Evolutionary conservation across 2,329 filamentous ascomycete species (phyloP).

Genomic region (Ophiostoma himal-ulmi): DNA sequence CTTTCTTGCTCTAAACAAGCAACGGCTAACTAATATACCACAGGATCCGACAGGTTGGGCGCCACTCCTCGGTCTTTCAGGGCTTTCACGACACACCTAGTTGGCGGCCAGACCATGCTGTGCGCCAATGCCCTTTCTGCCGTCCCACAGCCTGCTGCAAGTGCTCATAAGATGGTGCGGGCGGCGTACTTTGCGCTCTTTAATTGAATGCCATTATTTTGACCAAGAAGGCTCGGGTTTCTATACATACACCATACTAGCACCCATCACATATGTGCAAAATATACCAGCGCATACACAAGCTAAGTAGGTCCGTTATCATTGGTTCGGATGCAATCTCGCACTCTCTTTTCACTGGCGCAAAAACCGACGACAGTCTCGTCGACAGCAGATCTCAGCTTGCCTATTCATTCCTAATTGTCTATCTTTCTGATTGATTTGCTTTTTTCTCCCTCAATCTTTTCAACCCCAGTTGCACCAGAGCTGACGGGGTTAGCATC

Average conservation of each 20-base stretch:
- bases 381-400: background rate
- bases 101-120: background rate
- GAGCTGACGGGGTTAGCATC: background rate
- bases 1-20: slow-evolving; percentile 25
- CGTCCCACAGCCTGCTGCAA: slow-evolving; percentile 19
- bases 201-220: background rate
- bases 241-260: background rate
- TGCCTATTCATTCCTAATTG: background rate
- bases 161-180: background rate
- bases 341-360: background rate
- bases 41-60: slow-evolving; percentile 24
- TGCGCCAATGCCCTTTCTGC: background rate
- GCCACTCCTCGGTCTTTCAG: slow-evolving; percentile 14
- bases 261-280: background rate
- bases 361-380: background rate
- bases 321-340: background rate
- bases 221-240: background rate
- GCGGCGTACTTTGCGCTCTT: background rate
- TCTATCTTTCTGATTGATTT: background rate
- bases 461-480: background rate
- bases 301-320: background rate
- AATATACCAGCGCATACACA: background rate
- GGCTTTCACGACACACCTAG: slow-evolving; percentile 12
- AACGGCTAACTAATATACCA: slow-evolving; percentile 26
- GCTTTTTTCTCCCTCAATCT: background rate